A percentile compares a stretch with the other conserved stretches of the same genome.
phyloP scores from a whole-genome alignment of 768 basidiomycete species.

The Boletus rufocinnamomeus region DNA sequence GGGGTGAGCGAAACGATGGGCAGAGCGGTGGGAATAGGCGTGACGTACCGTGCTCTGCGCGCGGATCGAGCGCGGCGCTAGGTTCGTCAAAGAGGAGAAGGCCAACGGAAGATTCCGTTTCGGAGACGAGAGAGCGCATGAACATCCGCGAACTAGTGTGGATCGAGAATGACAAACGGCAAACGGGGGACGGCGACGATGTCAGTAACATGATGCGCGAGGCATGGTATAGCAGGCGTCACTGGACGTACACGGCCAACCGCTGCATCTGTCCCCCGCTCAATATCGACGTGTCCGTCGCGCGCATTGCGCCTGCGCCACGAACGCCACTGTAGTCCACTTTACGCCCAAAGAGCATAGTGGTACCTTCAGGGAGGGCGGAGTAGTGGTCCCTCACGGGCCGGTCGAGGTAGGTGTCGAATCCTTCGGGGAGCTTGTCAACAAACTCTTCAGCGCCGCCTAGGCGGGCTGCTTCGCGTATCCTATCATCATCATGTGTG shows the following conservation, averaged over 20 bases:
- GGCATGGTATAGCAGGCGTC: neutral
- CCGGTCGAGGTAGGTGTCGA: conserved; percentile 70
- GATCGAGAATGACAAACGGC: neutral
- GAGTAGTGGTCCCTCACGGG: conserved; percentile 74
- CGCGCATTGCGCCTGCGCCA: conserved; percentile 45
- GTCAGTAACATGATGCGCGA: conserved; percentile 1
- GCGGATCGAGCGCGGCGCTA: conserved; percentile 71
- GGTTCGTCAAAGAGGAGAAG: conserved; percentile 72
- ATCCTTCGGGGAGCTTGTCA: conserved; percentile 61
- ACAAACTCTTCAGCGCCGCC: conserved; percentile 73
- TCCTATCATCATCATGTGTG: conserved; percentile 52
- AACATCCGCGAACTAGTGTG: conserved; percentile 60
- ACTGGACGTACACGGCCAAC: conserved; percentile 60
- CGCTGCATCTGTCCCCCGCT: conserved; percentile 79
- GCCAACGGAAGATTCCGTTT: conserved; percentile 47
- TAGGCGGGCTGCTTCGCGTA: conserved; percentile 64
- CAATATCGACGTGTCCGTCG: conserved; percentile 37
- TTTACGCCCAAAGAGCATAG: conserved; percentile 56
- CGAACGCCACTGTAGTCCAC: conserved; percentile 55
- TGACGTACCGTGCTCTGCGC: conserved; percentile 64
- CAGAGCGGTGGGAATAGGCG: neutral
- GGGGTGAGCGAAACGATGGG: neutral
- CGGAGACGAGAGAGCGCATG: conserved; percentile 61
- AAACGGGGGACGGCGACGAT: neutral
- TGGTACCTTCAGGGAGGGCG: conserved; percentile 62